Evolutionary conservation across 306 rosid genomes (phyloP).

Genomic region (Aeschynomene evenia): DNA sequence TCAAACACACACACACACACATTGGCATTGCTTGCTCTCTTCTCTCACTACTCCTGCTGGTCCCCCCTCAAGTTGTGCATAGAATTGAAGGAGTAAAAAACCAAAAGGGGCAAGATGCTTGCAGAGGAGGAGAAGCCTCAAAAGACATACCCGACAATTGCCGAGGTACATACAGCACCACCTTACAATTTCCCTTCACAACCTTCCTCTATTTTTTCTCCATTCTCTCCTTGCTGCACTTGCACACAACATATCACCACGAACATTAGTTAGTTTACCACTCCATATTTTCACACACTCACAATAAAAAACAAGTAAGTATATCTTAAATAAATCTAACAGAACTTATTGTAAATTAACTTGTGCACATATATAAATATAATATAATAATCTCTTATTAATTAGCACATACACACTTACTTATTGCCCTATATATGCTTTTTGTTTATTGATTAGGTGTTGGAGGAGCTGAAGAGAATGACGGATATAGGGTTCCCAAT

Average conservation of each 20-base stretch:
- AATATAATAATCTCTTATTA: too few relatives aligned
- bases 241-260: background rate
- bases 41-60: background rate
- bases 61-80: conserved; percentile 27
- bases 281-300: too few relatives aligned
- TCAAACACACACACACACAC: conserved; percentile 20
- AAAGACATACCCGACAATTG: conserved; percentile 24
- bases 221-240: background rate
- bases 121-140: conserved; percentile 22
- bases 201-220: background rate
- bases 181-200: background rate
- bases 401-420: background rate
- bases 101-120: background rate
- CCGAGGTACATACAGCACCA: conserved; percentile 38
- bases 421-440: background rate
- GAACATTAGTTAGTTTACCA: too few relatives aligned
- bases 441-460: conserved; percentile 56
- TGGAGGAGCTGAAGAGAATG: conserved; percentile 59
- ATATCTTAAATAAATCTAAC: too few relatives aligned
- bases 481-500: conserved; percentile 62
- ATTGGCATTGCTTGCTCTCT: conserved; percentile 20
- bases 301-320: too few relatives aligned
- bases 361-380: too few relatives aligned
- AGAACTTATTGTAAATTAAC: too few relatives aligned
- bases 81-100: background rate